Conservation (phyloP, 73 alveolate genomes). For the Tetrahymena elliotti region DNA sequence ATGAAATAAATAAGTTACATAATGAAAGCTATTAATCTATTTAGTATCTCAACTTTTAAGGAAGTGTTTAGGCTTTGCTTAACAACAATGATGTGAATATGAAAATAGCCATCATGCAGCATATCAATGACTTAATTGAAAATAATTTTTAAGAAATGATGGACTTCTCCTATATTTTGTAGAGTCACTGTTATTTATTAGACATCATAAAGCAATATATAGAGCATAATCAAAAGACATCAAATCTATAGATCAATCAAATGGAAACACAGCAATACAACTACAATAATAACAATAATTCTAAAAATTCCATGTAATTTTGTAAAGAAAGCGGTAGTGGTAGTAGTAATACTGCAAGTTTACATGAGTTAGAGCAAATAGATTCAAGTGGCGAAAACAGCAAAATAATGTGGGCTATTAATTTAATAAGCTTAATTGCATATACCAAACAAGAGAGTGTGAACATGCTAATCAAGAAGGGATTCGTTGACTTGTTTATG, state of each 20-base stretch:
- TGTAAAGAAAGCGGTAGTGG: neutral
- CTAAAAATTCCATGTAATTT: neutral
- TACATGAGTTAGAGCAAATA: neutral
- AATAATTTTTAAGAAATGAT: neutral
- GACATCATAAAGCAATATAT: neutral
- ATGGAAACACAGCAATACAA: neutral
- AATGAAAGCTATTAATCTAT: neutral
- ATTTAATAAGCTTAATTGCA: neutral
- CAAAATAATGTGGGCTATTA: neutral
- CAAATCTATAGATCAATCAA: neutral
- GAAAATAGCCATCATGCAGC: neutral
- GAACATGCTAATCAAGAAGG: neutral
- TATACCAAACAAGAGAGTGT: neutral
- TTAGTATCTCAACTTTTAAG: neutral
- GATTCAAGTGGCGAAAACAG: neutral
- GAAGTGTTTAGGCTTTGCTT: neutral
- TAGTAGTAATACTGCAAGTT: neutral
- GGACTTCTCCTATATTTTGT: neutral
- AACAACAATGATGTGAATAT: neutral
- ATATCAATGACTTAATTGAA: neutral
- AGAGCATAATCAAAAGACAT: neutral
- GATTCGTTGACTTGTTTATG: neutral
- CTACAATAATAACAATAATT: neutral
- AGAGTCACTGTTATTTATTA: neutral
- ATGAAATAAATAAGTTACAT: neutral